Base-by-base conservation (phyloP, 1,139 yeast species). In the Taphrina flavorubra region DNA sequence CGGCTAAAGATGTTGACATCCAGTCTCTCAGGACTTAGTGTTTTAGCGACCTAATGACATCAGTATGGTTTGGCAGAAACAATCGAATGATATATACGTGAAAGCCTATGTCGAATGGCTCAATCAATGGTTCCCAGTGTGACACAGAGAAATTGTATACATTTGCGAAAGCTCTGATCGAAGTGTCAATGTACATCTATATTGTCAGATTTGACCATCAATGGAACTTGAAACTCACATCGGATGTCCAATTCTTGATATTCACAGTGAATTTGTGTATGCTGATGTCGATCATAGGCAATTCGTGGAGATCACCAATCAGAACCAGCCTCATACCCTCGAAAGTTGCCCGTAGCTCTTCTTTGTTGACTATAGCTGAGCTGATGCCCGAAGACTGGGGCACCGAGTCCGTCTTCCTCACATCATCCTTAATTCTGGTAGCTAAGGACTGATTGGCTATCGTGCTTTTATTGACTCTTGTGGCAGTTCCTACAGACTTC, bases 71-170 rank as follows among this genome's bases (percentile, higher is more conserved):
- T 44, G 61, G 36, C 5, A n/a, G 36, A 11, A 0, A n/a, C n/a
- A 18, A 37, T 46, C 11, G 10, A 16, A 1, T 25, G 16, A 40
- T 62, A 77, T 75, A 1, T 1, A 89, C 86, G 76, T 90, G 92
- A 18, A 92, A 78, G 0, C 92, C 87, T 67, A 94, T 81, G 11
- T 92, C 89, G 90, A 97, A 90, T 0, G 94, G 87, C 74, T 95
- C 99, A 63, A 94, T 78, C 60, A 95, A 80, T 0, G 99, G 98
- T 74, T 95, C 99, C 99, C 99, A 95, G 0, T 95, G 86, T 0
- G 98, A 92, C 73, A 91, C 86, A 0, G 97, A 86, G 76, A 92
- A 92, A 77, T 94, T 94, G 81, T 89, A 94, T 34, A 92, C 86
- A 77, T 92, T 94, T 13, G 89, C 84, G 72, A 81, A 86, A 0